Conservation (phyloP, 2,329 filamentous ascomycete genomes). For the Aquanectria penicillioides region DNA sequence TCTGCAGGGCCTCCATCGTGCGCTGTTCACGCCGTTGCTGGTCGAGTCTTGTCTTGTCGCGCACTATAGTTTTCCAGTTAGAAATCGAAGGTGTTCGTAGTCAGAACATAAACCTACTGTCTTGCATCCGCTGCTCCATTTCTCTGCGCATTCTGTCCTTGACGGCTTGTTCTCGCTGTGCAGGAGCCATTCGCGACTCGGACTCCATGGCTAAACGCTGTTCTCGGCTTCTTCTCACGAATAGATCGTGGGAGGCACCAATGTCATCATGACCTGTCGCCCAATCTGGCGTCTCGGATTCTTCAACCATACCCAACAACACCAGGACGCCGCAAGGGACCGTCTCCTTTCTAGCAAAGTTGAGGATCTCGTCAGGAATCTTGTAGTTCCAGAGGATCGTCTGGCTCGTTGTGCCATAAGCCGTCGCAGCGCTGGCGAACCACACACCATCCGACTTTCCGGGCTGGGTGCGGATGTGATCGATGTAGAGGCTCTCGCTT, state of each 20-base stretch:
- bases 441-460: constrained; percentile 56
- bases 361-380: constrained; percentile 62
- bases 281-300: constrained; percentile 65
- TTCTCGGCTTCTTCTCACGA: constrained; percentile 52
- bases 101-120: constrained; percentile 49
- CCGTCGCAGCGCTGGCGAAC: constrained; percentile 67
- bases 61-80: constrained; percentile 45
- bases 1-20: constrained; percentile 61
- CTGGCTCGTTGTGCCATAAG: constrained; percentile 62
- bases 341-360: constrained; percentile 61
- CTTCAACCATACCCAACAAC: constrained; percentile 60
- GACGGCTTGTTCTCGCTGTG: constrained; percentile 52
- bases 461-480: constrained; percentile 55
- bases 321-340: constrained; percentile 70
- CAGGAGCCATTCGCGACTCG: constrained; percentile 56
- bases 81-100: not conserved
- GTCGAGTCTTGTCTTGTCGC: constrained; percentile 51
- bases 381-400: constrained; percentile 70
- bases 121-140: constrained; percentile 56
- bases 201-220: constrained; percentile 52
- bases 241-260: constrained; percentile 43
- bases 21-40: constrained; percentile 57
- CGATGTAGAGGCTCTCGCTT: constrained; percentile 55
- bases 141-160: constrained; percentile 55
- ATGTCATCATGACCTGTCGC: constrained; percentile 53